These are phyloP conservation scores for Saccharomyces eubayanus DNA, from an alignment of 805 yeast species.

Conservation along the genomic window DNA sequence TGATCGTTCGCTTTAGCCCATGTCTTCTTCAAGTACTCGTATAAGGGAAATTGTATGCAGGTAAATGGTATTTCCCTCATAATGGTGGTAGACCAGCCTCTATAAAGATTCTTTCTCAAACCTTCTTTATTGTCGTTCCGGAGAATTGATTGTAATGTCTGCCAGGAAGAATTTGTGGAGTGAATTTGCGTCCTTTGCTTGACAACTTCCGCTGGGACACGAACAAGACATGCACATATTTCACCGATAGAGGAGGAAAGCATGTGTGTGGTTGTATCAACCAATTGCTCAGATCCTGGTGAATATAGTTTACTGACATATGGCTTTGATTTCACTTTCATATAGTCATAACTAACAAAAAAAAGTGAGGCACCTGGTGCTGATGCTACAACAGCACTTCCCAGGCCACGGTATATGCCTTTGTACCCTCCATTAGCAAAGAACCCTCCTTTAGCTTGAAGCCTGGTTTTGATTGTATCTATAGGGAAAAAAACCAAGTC, in stretches of 20 bases:
- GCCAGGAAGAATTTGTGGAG: slow-evolving; percentile 45
- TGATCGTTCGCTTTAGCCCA: slow-evolving; percentile 40
- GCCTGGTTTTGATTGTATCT: slow-evolving; percentile 87
- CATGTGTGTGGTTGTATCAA: slow-evolving; percentile 63
- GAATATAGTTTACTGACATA: slow-evolving; percentile 16
- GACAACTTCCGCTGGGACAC: slow-evolving; percentile 95
- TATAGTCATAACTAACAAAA: slow-evolving; percentile 75
- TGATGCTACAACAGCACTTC: slow-evolving; percentile 87
- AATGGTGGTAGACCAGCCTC: slow-evolving; percentile 91
- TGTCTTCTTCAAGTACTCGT: slow-evolving; percentile 65
- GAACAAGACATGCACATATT: slow-evolving; percentile 80
- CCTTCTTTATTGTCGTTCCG: slow-evolving; percentile 72
- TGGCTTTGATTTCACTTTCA: slow-evolving; percentile 45
- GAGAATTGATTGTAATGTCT: slow-evolving; percentile 56
- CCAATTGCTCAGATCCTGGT: slow-evolving; percentile 22
- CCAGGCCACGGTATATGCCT: slow-evolving; percentile 87
- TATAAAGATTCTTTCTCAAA: slow-evolving; percentile 62
- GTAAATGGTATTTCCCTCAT: slow-evolving; percentile 96
- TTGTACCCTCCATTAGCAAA: slow-evolving; percentile 86
- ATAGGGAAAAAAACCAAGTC: slow-evolving; percentile 93
- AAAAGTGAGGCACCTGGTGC: slow-evolving; percentile 83
- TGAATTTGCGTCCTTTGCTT: slow-evolving; percentile 90
- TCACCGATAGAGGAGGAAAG: slow-evolving; percentile 83
- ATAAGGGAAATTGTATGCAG: slow-evolving; percentile 87
- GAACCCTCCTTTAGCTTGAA: slow-evolving; percentile 94